Evolutionary conservation across 208 protist genomes (phyloP).

Genomic region (Leishmania amazonensis): DNA sequence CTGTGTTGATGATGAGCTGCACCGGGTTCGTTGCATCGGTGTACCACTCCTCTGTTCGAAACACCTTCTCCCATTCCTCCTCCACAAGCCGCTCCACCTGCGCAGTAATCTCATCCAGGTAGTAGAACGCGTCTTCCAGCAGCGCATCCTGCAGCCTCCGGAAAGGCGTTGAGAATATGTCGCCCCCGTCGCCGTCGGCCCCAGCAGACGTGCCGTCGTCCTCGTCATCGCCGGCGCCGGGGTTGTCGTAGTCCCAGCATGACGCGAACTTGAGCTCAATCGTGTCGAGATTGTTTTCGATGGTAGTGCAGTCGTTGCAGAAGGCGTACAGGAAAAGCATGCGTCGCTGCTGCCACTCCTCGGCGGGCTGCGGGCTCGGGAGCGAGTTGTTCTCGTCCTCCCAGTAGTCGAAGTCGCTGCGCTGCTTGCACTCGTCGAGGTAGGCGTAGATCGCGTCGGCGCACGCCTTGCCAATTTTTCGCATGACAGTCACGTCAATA

Average conservation of each 20-base stretch:
- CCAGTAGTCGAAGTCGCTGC: conserved; percentile 87
- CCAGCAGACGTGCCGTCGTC: conserved; percentile 5
- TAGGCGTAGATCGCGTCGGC: conserved; percentile 79
- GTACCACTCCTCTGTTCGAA: conserved; percentile 78
- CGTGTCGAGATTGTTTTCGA: conserved; percentile 87
- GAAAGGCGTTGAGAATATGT: conserved; percentile 54
- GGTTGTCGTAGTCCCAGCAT: conserved; percentile 62
- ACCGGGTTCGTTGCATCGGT: conserved; percentile 66
- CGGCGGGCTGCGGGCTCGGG: conserved; percentile 24
- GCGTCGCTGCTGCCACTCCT: conserved; percentile 79
- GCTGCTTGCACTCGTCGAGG: conserved; percentile 73
- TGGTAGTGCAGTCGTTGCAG: conserved; percentile 84
- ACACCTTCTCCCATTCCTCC: conserved; percentile 73
- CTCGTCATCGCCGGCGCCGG: conserved; percentile 7
- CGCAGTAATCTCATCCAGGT: conserved; percentile 83
- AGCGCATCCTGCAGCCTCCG: conserved; percentile 69
- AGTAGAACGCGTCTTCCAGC: conserved; percentile 68
- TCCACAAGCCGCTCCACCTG: conserved; percentile 84
- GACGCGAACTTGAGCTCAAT: conserved; percentile 86
- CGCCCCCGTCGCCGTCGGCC: not conserved
- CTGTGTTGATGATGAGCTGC: conserved; percentile 81
- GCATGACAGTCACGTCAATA: conserved; percentile 76
- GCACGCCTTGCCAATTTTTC: conserved; percentile 73
- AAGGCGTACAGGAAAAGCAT: conserved; percentile 86
- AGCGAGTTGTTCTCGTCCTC: conserved; percentile 60